Conservation (phyloP, 2,329 filamentous ascomycete genomes). For the Colletotrichum musicola region DNA sequence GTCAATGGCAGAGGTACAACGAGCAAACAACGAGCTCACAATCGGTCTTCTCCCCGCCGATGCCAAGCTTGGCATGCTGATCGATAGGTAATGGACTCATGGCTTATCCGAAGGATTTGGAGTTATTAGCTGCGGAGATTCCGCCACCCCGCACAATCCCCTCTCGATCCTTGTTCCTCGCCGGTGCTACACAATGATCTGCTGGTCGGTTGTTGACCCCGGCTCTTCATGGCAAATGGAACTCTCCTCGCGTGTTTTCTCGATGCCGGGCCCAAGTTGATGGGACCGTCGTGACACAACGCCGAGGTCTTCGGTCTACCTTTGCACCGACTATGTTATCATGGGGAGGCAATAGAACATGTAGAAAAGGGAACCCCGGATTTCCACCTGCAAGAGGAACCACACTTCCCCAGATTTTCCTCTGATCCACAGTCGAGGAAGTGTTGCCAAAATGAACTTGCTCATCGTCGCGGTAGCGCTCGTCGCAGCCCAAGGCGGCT, state of each 20-base stretch:
- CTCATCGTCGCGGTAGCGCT: slow-evolving; percentile 41
- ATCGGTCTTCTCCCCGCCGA: neutral
- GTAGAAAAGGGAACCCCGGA: slow-evolving; percentile 6
- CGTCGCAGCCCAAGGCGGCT: slow-evolving; percentile 42
- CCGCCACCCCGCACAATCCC: slow-evolving; percentile 7
- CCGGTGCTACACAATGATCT: too few species aligned
- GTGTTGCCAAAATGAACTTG: slow-evolving; percentile 14
- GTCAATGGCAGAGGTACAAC: too few species aligned
- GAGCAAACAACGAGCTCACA: too few species aligned
- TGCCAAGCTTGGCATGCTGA: neutral
- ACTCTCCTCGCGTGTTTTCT: neutral
- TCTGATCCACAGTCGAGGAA: neutral
- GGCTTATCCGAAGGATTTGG: neutral
- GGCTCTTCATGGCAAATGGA: neutral
- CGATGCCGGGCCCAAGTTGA: neutral
- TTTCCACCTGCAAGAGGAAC: slow-evolving; percentile 7
- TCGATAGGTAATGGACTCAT: neutral
- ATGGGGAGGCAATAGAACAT: neutral
- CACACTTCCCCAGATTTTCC: neutral
- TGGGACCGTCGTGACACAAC: neutral
- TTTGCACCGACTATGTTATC: neutral
- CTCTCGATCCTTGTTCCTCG: neutral
- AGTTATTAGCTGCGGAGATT: slow-evolving; percentile 10
- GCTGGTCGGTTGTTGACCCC: neutral
- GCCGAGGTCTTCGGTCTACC: slow-evolving; percentile 5